These are phyloP conservation scores for Achlya hypogyna DNA, from an alignment of 352 stramenopile species.

Conservation along the genomic window DNA sequence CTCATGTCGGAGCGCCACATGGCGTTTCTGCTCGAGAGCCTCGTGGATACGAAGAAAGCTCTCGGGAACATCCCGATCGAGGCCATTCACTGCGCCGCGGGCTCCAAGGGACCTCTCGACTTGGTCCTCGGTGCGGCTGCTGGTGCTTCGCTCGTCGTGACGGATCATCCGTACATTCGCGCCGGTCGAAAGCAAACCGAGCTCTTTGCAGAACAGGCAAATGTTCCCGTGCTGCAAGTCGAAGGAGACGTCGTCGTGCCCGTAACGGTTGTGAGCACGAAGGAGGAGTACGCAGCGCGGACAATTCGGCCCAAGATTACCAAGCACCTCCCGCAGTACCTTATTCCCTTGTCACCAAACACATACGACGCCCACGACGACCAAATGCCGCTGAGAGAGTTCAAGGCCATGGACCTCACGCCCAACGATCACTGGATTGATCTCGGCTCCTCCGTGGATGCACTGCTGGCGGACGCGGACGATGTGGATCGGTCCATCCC, in stretches of 20 bases:
- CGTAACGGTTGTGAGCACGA: conserved; percentile 82
- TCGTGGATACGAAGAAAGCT: conserved; percentile 33
- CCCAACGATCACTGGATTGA: conserved; percentile 28
- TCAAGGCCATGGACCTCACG: background rate
- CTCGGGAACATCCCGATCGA: conserved; percentile 46
- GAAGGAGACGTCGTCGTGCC: conserved; percentile 98
- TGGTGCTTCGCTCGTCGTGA: conserved; percentile 57
- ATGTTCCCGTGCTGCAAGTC: conserved; percentile 83
- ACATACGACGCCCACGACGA: background rate
- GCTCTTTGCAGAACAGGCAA: conserved; percentile 29
- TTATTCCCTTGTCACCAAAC: conserved; percentile 40
- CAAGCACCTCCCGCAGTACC: conserved; percentile 81
- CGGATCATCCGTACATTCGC: conserved; percentile 66
- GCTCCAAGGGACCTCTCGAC: background rate
- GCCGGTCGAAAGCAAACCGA: conserved; percentile 37
- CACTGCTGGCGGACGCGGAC: conserved; percentile 33
- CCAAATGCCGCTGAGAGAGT: background rate
- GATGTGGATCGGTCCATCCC: conserved; percentile 57
- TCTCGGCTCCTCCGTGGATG: conserved; percentile 25
- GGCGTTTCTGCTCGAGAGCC: conserved; percentile 61
- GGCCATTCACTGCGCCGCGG: conserved; percentile 43
- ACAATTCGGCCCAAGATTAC: conserved; percentile 97
- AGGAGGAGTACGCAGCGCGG: conserved; percentile 95
- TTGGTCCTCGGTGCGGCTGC: conserved; percentile 15
- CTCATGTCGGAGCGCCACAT: conserved; percentile 63